Evolutionary conservation across 148 eudicot species (phyloP).

Genomic region (Rhododendron molle): DNA sequence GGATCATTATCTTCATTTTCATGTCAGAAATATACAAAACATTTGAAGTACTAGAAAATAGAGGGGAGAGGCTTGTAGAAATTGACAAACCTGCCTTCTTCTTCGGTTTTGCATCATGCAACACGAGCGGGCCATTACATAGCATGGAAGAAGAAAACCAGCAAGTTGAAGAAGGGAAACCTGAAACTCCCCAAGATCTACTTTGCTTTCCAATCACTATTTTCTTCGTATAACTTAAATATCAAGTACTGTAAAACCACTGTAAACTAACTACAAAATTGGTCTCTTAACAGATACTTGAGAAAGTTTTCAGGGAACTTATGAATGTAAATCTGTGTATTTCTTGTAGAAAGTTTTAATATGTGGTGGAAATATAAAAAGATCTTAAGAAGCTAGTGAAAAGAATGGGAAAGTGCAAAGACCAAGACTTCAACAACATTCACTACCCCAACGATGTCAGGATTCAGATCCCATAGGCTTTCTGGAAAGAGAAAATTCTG

Average conservation of each 20-base stretch:
- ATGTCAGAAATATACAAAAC: background rate
- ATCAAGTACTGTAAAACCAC: background rate
- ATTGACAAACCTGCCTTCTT: conserved; percentile 50
- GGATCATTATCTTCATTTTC: background rate
- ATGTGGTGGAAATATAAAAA: background rate
- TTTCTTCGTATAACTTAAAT: background rate
- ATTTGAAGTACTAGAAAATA: background rate
- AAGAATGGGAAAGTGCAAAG: background rate
- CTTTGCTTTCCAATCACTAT: background rate
- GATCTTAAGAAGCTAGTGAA: background rate
- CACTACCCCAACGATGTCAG: background rate
- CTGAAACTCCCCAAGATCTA: conserved; percentile 38
- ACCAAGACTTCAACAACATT: background rate
- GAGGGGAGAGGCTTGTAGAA: background rate
- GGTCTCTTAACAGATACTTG: background rate
- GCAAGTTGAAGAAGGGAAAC: conserved; percentile 68
- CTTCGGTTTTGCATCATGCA: conserved; percentile 51
- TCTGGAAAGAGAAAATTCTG: background rate
- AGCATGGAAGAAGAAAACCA: conserved; percentile 80
- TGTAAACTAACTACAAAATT: background rate
- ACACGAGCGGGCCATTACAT: conserved; percentile 64
- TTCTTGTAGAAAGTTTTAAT: background rate
- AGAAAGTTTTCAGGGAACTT: background rate
- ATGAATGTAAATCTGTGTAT: background rate
- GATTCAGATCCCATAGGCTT: background rate